A percentile compares a stretch with the other conserved stretches of the same genome.
Conservation (phyloP, 2,329 filamentous ascomycete species). For the Trichothecium sympodiale region DNA sequence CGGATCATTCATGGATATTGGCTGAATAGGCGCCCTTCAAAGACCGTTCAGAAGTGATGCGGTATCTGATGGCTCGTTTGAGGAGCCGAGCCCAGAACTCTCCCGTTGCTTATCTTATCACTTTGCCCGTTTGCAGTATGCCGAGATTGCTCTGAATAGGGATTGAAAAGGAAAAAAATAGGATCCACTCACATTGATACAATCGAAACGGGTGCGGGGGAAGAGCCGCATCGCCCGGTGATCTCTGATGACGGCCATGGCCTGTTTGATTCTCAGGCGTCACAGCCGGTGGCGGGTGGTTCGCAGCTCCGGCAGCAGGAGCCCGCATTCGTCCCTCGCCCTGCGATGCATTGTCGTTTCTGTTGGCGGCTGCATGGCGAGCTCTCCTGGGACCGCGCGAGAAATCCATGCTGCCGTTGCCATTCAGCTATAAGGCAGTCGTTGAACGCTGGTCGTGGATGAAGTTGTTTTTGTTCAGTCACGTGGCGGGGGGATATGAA, state of each 20-base stretch:
- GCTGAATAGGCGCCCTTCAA: too few species aligned
- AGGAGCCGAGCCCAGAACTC: too few species aligned
- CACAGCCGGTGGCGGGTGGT: not conserved
- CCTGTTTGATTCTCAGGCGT: not conserved
- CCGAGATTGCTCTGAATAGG: not conserved
- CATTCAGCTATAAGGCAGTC: conserved; percentile 6
- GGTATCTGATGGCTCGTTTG: too few species aligned
- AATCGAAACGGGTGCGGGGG: conserved; percentile 25
- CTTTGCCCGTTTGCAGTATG: too few species aligned
- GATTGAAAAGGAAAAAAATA: conserved; percentile 1
- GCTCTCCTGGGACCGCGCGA: conserved; percentile 18
- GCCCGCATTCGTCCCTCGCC: conserved; percentile 1
- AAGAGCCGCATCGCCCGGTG: conserved; percentile 14
- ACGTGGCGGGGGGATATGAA: too few species aligned
- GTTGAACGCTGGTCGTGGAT: not conserved
- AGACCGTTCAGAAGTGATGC: too few species aligned
- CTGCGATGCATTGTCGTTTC: conserved; percentile 1
- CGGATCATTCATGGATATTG: too few species aligned
- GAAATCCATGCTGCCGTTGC: conserved; percentile 14
- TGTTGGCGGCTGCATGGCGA: conserved; percentile 16
- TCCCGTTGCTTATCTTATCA: too few species aligned
- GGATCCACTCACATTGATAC: conserved; percentile 21
- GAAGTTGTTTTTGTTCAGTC: not conserved
- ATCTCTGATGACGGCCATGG: conserved; percentile 2
- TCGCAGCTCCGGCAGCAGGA: not conserved